Evolutionary conservation across 306 rosid genomes (phyloP), one percentile per base, ranked within the genome.

Genomic region (Prunus persica): DNA sequence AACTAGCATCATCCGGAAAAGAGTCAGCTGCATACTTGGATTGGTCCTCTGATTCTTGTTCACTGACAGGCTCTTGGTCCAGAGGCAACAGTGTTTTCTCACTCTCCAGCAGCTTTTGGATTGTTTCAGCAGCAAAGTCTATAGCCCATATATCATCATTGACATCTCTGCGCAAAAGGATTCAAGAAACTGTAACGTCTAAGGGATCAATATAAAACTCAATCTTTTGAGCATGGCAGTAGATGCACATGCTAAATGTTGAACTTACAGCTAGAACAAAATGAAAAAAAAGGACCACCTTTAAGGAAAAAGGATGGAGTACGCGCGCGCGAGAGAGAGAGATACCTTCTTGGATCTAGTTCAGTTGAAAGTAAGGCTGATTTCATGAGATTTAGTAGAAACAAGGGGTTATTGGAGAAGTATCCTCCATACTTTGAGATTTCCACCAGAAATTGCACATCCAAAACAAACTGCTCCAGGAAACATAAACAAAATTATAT

Each of bases 371-470:
- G 71, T 79, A 82, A 88, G 65, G 90, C 81, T 49, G 91, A 85
- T 78, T 88, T 88, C 91, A 90, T 80, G 72, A 84, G 89, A 64
- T 80, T 81, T 80, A 78, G 78, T 75, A 88, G 87, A 74, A 82
- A 75, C 76, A 82, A 71, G 65, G 89, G 88, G 55, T 87, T 81
- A 27, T 77, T 51, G 66, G 86, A 85, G 85, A 88, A 88, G 77
- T 90, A 92, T 66, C 90, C 96, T 66, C 93, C 96, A 65, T 75
- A 65, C 78, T 76, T 87, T 18, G 88, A 78, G 61, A 88, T 85
- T 83, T 92, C 96, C 80, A 81, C 89, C 69, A 90, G 87, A 80
- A 92, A 92, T 79, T 84, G 88, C 80, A 90, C 84, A 67, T 92
- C 96, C 86, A 92, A 76, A 74, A 88, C 71, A 82, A 88, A 83